A percentile compares a stretch with the other conserved stretches of the same genome.
These are phyloP conservation scores for Spergularia marina DNA, from an alignment of 148 eudicot species.

Conservation along the genomic window DNA sequence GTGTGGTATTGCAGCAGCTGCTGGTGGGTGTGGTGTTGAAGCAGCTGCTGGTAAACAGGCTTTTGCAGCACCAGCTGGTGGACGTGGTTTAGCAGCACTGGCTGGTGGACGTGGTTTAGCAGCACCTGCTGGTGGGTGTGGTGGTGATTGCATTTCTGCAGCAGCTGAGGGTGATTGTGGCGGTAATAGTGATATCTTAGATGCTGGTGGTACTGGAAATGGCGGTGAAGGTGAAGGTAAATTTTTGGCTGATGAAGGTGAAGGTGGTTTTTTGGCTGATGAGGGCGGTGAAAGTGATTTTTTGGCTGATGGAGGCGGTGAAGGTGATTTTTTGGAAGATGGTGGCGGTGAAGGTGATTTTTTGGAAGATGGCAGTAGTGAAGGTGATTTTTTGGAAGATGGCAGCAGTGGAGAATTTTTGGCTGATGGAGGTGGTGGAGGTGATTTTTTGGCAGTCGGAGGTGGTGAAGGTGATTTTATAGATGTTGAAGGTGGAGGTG, in stretches of 20 bases:
- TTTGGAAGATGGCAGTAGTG: neutral
- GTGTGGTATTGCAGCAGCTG: slow-evolving; percentile 5
- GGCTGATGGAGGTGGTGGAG: neutral
- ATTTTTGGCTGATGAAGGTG: neutral
- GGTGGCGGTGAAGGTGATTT: neutral
- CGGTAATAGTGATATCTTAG: neutral
- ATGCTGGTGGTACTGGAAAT: neutral
- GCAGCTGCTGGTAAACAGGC: neutral
- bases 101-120: neutral
- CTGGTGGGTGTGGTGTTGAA: neutral
- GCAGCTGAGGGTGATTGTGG: neutral
- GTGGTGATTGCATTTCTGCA: slow-evolving; percentile 1
- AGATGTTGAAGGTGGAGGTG: neutral
- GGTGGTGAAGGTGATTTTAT: neutral
- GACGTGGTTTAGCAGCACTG: neutral
- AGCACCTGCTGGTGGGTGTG: neutral
- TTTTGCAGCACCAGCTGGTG: neutral
- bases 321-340: neutral
- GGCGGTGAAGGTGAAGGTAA: neutral
- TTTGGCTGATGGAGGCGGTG: neutral
- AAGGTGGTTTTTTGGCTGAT: too few species aligned
- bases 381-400: neutral
- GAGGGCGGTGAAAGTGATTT: neutral
- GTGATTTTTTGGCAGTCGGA: neutral
- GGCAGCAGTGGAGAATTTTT: neutral